Evolutionary conservation across 805 yeast species (phyloP).

Genomic region (Spathaspora passalidarum): DNA sequence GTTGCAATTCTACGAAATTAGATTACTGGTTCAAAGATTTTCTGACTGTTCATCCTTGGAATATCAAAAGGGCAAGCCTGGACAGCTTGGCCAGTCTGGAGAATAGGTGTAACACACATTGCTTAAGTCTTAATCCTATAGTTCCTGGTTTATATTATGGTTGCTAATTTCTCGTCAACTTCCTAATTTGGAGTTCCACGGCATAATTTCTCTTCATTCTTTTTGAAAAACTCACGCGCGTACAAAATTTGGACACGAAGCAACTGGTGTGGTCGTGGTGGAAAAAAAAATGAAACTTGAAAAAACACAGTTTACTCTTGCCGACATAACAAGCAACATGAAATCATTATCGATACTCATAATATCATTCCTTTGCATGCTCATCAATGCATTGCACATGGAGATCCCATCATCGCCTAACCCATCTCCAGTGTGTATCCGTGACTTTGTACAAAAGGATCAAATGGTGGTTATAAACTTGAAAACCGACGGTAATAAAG

Average conservation of each 20-base stretch:
- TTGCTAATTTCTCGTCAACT: no score
- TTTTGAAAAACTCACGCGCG: not conserved
- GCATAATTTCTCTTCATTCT: no score
- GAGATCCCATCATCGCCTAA: constrained; percentile 48
- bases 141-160: no score
- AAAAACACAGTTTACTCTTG: not conserved
- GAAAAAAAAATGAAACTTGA: not conserved
- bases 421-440: constrained; percentile 72
- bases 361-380: constrained; percentile 15
- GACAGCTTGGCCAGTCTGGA: no score
- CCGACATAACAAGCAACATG: not conserved
- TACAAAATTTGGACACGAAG: not conserved
- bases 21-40: no score
- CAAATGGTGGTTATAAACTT: constrained; percentile 85
- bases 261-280: no score
- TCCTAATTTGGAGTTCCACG: no score
- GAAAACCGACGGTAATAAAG: constrained; percentile 66
- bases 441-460: constrained; percentile 85
- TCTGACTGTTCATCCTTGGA: no score
- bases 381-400: constrained; percentile 45
- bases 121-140: no score
- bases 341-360: not conserved
- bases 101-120: no score
- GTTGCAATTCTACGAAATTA: no score
- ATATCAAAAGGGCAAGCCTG: no score